Conservation (phyloP, 805 yeast species). For the Starmera quercuum region DNA sequence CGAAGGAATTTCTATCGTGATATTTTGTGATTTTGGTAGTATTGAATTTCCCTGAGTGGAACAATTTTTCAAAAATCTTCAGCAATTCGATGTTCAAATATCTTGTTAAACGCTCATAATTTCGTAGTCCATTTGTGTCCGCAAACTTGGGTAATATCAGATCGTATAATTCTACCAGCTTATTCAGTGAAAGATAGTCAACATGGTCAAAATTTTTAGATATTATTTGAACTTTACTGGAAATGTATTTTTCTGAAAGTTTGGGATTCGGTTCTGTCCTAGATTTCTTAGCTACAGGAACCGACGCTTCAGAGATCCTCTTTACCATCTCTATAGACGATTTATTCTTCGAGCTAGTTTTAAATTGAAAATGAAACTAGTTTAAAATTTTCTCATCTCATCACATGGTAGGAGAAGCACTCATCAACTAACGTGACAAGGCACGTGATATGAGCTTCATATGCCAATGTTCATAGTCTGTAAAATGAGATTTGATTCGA, state of each 20-base stretch:
- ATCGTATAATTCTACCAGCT: slow-evolving; percentile 13
- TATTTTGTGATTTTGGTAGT: slow-evolving; percentile 9
- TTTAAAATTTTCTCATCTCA: too few species aligned
- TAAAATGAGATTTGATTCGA: too few species aligned
- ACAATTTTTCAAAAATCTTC: slow-evolving; percentile 17
- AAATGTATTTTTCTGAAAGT: slow-evolving; percentile 10
- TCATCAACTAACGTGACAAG: too few species aligned
- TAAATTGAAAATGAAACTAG: too few species aligned
- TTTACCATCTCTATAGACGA: too few species aligned
- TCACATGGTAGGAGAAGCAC: too few species aligned
- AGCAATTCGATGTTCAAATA: slow-evolving; percentile 13
- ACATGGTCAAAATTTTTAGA: slow-evolving; percentile 1
- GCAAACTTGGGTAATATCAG: slow-evolving; percentile 11
- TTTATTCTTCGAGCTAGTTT: too few species aligned
- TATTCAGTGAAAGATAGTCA: slow-evolving; percentile 1
- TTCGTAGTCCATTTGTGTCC: slow-evolving; percentile 9
- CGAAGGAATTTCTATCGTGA: slow-evolving; percentile 35
- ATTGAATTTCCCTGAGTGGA: slow-evolving; percentile 6
- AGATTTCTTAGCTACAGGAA: too few species aligned
- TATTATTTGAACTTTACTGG: slow-evolving; percentile 3
- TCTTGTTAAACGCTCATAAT: slow-evolving; percentile 14
- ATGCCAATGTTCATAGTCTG: too few species aligned
- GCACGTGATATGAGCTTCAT: too few species aligned
- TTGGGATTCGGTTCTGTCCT: not conserved
- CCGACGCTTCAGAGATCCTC: too few species aligned